A percentile compares a stretch with the other conserved stretches of the same genome.
phyloP scores from a whole-genome alignment of 2,329 filamentous ascomycete species.

The Colletotrichum salicis region DNA sequence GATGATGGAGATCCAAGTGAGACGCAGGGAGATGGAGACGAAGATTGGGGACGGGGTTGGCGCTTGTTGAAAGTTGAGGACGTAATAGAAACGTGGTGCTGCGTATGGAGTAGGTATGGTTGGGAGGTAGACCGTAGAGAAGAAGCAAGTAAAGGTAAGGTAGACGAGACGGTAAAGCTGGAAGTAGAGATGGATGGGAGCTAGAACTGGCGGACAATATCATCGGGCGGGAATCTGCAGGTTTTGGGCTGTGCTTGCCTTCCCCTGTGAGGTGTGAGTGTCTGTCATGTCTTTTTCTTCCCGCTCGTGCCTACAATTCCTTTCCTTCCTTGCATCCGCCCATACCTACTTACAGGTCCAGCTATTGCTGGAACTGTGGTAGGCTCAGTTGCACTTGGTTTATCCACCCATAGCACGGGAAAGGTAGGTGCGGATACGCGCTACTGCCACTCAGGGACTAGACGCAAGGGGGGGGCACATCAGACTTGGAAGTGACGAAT shows the following conservation, averaged over 20 bases:
- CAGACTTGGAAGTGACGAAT: slow-evolving; percentile 30
- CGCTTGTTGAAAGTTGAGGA: slow-evolving; percentile 3
- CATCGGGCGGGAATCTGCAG: slow-evolving; percentile 31
- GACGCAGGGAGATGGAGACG: slow-evolving; percentile 18
- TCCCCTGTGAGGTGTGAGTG: background rate
- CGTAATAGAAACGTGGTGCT: background rate
- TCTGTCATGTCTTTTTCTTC: slow-evolving; percentile 12
- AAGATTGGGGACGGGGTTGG: background rate
- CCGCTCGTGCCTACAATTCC: background rate
- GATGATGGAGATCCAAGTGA: slow-evolving; percentile 7
- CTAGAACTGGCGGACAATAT: slow-evolving; percentile 7
- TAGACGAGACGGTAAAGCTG: too few relatives aligned
- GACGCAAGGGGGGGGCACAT: background rate
- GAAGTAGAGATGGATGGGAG: background rate
- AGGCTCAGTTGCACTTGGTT: too few relatives aligned
- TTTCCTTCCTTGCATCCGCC: slow-evolving; percentile 1
- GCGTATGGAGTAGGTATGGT: background rate
- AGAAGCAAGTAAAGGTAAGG: background rate
- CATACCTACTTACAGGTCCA: too few relatives aligned
- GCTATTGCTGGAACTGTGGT: too few relatives aligned
- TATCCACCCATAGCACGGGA: background rate
- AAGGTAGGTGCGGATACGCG: background rate
- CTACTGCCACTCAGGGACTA: slow-evolving; percentile 17
- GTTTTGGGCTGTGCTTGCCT: slow-evolving; percentile 30
- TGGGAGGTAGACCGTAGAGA: background rate